Evolutionary conservation across 2,329 filamentous ascomycete species (phyloP).

Genomic region (Paraphaeosphaeria sporulosa): DNA sequence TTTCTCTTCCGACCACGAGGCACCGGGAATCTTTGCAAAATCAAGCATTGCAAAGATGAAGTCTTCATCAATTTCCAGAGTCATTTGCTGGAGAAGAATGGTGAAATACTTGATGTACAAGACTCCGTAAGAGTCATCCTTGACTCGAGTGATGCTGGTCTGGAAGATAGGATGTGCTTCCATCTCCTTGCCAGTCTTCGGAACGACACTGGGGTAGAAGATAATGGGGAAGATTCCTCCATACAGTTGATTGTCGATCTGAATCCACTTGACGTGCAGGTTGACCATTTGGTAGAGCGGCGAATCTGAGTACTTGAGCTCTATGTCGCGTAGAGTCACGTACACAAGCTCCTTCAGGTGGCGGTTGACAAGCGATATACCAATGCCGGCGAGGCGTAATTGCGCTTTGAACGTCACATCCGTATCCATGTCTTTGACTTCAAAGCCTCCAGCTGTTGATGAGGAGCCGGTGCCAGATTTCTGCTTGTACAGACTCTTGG

Average conservation of each 20-base stretch:
- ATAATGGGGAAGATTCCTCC: conserved; percentile 98
- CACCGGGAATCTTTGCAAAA: conserved; percentile 91
- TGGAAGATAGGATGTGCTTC: conserved; percentile 96
- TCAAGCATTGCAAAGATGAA: conserved; percentile 97
- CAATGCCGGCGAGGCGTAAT: conserved; percentile 86
- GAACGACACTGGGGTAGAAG: conserved; percentile 95
- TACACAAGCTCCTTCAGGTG: conserved; percentile 94
- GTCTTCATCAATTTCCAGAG: conserved; percentile 94
- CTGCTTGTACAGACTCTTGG: conserved; percentile 88
- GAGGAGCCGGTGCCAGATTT: conserved; percentile 64
- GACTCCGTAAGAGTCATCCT: conserved; percentile 97
- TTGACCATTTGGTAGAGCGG: conserved; percentile 90
- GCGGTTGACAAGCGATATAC: conserved; percentile 90
- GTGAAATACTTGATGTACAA: conserved; percentile 99
- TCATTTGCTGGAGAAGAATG: conserved; percentile 94
- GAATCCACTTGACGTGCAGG: conserved; percentile 95
- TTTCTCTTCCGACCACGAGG: conserved; percentile 83
- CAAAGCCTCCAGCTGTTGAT: conserved; percentile 76
- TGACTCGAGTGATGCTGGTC: conserved; percentile 88
- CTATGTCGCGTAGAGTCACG: conserved; percentile 88
- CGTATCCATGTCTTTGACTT: conserved; percentile 91
- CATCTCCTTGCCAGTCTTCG: conserved; percentile 95
- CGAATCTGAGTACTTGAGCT: conserved; percentile 93
- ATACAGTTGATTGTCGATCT: conserved; percentile 98
- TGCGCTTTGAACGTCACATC: conserved; percentile 89